Evolutionary conservation across 306 rosid genomes (phyloP), one percentile per base, ranked within the genome.

Genomic region (Quillaja saponaria): DNA sequence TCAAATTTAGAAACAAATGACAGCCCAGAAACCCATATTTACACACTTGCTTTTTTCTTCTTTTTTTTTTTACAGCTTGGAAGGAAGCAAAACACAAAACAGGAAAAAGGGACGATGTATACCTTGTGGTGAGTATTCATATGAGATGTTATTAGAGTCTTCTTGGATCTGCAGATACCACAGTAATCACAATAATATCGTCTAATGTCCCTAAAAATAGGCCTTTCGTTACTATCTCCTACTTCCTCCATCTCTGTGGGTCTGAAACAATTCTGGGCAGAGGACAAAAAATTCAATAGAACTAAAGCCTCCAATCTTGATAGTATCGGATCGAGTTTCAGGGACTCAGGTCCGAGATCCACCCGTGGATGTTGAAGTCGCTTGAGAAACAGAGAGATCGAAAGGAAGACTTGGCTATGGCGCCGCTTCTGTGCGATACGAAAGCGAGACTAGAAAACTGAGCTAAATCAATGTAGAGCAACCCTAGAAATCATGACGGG

Each of bases 91-190:
- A 58, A 41, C 42, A 17, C 16, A 51, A 20, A 16, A n/a, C n/a
- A 10, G 21, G 9, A n/a, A 2, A 14, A 25, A 35, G 33, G 31
- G 31, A 25, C 2, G 3, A 25, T 4, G 4, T 4, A 25, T 60
- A 91, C 97, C 91, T 87, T 81, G 72, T 91, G 97, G 41, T 76
- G 72, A 14, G 67, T 51, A 45, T 78, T 75, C 37, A 85, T 38
- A 51, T 91, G 97, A 12, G 87, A 64, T 12, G 78, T 55, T 49
- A 87, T 80, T 14, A 91, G 72, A 44, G 77, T 9, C 76, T 83
- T 81, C 56, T 91, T 83, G 67, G 89, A 87, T 19, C 96, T 72
- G 34, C 88, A 85, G 61, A 87, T 76, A 2, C 91, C 95, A 28
- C 95, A 85, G 55, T 55, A 82, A 3, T 80, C 67, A 35, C 90